phyloP scores from a whole-genome alignment of 169 alveolate genomes.

The Neospora caninum region DNA sequence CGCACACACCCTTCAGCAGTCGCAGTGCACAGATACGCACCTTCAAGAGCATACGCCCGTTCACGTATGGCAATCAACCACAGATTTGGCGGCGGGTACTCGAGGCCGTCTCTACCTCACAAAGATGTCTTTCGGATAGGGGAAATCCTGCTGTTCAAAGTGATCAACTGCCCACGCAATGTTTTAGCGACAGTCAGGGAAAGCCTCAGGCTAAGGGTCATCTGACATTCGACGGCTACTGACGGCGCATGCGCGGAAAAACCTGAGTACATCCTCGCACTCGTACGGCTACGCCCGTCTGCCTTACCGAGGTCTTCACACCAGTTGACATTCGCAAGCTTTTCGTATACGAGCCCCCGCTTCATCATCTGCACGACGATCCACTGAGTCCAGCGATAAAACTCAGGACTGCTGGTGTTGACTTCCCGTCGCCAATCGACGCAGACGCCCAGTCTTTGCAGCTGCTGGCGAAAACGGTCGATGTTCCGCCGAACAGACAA shows the following conservation, averaged over 20 bases:
- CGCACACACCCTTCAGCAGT: conserved; percentile 6
- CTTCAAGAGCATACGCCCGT: conserved; percentile 47
- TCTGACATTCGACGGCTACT: no score
- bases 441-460: conserved; percentile 85
- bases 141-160: no score
- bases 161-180: no score
- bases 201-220: no score
- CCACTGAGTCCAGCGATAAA: conserved; percentile 93
- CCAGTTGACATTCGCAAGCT: conserved; percentile 86
- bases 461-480: conserved; percentile 81
- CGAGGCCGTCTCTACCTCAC: no score
- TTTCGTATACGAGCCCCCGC: conserved; percentile 85
- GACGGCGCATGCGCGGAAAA: no score
- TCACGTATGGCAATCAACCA: no score
- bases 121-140: no score
- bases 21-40: conserved; percentile 25
- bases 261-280: no score
- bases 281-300: background rate
- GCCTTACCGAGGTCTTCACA: conserved; percentile 82
- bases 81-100: no score
- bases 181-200: no score
- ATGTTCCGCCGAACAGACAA: conserved; percentile 82
- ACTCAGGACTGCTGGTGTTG: conserved; percentile 85
- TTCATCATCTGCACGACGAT: conserved; percentile 82
- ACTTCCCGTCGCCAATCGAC: conserved; percentile 91